Evolutionary conservation across 345 rosid genomes (phyloP), one percentile per base, ranked within the genome.

Genomic region (Gossypium anomalum): DNA sequence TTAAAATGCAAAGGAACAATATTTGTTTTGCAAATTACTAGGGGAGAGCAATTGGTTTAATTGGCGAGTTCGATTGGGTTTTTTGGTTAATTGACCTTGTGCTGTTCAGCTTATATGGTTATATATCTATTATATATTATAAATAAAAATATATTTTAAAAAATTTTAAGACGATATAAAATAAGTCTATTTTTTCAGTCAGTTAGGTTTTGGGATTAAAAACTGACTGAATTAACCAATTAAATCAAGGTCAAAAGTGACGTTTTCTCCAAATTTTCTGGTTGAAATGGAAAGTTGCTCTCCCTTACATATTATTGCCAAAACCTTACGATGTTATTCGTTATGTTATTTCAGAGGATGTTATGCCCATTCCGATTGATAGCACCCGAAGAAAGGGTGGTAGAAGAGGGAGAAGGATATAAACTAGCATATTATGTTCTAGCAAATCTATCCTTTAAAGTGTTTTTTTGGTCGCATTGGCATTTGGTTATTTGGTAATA

Each of bases 361-460:
- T 64, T 7, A 64, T 51, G 10, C 69, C 49, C 13, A 64, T 64
- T 44, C 69, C 51, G 3, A 64, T 16, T 0, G 48, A 63, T 22
- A 63, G 48, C 67, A 63, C 67, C 48, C 67, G 48, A 1, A 63
- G 67, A 38, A 63, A 38, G 67, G 23, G 48, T 17, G 69, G 25
- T n/a, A 64, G 69, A n/a, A 64, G 69, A 64, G 96, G 96, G 59
- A 87, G 96, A 75, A 89, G 93, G 85, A 90, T 90, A 69, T 90
- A 79, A 89, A 77, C 49, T 2, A 16, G 19, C 49, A 29, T 38
- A 47, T 15, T 68, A 67, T 23, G 0, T 44, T 59, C 45, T 3
- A 45, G 27, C 66, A 59, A 16, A 4, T 16, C 22, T 45, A 58
- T 9, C 52, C 17, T 72, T 23, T 72, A 57, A 20, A 8, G 52